A percentile compares a stretch with the other conserved stretches of the same genome.
Evolutionary conservation across 2,329 filamentous ascomycete species (phyloP).

Genomic region (Furcasterigmium furcatum): DNA sequence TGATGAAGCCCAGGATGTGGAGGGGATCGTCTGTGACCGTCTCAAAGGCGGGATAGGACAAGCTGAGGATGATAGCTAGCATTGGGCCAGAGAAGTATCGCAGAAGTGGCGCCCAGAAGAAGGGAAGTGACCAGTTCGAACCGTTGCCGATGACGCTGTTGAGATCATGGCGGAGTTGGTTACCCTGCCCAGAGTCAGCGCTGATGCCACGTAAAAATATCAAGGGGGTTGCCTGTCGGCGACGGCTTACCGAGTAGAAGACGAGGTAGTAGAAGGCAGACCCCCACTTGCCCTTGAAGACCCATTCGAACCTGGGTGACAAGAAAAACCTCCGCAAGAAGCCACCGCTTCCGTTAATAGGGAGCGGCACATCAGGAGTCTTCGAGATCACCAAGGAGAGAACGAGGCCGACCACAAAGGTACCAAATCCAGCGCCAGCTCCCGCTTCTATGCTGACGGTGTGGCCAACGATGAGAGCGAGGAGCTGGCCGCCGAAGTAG

Average conservation of each 20-base stretch:
- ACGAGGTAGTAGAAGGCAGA: constrained; percentile 5
- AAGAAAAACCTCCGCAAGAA: background rate
- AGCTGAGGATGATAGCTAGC: constrained; percentile 46
- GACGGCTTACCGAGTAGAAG: constrained; percentile 5
- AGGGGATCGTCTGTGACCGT: constrained; percentile 27
- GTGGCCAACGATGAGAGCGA: constrained; percentile 46
- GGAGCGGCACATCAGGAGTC: constrained; percentile 22
- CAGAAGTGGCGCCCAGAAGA: constrained; percentile 39
- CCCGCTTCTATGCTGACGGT: constrained; percentile 33
- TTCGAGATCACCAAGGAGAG: constrained; percentile 31
- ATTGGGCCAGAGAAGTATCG: constrained; percentile 45
- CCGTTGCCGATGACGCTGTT: constrained; percentile 43
- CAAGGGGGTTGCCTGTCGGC: too few relatives aligned
- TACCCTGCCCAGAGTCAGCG: constrained; percentile 30
- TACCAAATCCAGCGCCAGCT: constrained; percentile 43
- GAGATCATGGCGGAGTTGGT: constrained; percentile 48
- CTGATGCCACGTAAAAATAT: too few relatives aligned
- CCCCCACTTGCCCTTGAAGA: background rate
- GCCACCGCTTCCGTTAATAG: background rate
- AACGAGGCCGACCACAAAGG: constrained; percentile 36
- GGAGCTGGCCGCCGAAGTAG: constrained; percentile 43
- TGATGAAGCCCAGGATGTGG: constrained; percentile 43
- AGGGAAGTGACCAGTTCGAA: constrained; percentile 49
- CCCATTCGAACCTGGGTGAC: background rate
- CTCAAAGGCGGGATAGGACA: constrained; percentile 40